Evolutionary conservation across 768 basidiomycete genomes (phyloP), one percentile per base, ranked within the genome.

Genomic region (Suillus spraguei): DNA sequence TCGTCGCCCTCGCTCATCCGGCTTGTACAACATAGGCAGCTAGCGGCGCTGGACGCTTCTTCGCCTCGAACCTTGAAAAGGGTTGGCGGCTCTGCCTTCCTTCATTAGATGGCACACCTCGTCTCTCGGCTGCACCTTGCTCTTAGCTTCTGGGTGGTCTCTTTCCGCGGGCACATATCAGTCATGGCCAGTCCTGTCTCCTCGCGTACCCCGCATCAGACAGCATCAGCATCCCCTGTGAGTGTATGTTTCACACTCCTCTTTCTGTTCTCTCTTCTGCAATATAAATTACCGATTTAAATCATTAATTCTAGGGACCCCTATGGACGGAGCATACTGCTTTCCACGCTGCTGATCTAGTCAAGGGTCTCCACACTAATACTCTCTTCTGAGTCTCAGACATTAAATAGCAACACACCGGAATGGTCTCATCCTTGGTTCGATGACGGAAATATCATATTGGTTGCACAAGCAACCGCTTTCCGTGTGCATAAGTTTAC

Each of bases 341-440:
- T 49, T 16, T 24, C 24, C 14, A 28, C 24, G 47, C 24, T 49
- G 14, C 24, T 49, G 7, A 10, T 44, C 42, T 44, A 44, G 42
- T 44, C 6, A 24, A 50, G 17, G 8, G 8, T 17, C 28, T 28
- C 4, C 49, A 50, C 49, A 17, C 16, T 50, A 50, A 50, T 50
- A 16, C 47, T 46, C 46, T 47, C 46, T 22, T 47, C 22, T 22
- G 22, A 49, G 47, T 50, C 28, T 17, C 49, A 28, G 1, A 16
- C 16, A 24, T 49, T 24, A 49, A 49, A 24, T 24, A 8, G 28
- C 14, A 28, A 50, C 49, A 50, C 24, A 28, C 49, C 24, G 28
- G 49, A 50, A 50, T 28, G 49, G 49, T 50, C 28, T 50, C 49
- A 16, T 28, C 28, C 28, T 50, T 50, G 49, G 24, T 50, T 50